These are phyloP conservation scores for Strigomonas oncopelti DNA, from an alignment of 208 protist genomes.

Conservation along the genomic window DNA sequence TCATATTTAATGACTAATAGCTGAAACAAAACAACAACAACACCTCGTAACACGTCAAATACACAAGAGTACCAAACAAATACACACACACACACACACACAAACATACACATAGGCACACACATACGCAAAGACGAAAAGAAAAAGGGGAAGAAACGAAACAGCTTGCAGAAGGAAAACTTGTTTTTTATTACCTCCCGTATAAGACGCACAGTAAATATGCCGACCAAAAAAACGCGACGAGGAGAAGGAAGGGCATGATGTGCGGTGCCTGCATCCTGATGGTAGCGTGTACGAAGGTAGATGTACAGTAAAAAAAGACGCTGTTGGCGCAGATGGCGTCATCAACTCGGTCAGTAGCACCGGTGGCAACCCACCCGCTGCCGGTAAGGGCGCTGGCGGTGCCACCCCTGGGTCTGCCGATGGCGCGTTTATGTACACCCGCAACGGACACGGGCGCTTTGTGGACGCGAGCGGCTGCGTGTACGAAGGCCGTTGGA, in stretches of 20 bases:
- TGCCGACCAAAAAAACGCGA: constrained; percentile 55
- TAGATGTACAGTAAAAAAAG: constrained; percentile 26
- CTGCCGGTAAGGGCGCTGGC: constrained; percentile 12
- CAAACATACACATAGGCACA: no score
- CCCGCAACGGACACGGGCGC: constrained; percentile 21
- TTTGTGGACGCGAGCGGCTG: constrained; percentile 52
- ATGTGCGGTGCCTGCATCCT: constrained; percentile 55
- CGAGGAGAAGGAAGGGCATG: constrained; percentile 51
- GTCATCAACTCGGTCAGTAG: not conserved
- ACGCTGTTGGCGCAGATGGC: constrained; percentile 15
- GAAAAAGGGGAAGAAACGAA: not conserved
- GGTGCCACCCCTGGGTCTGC: not conserved
- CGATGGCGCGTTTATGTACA: not conserved
- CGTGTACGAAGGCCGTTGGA: constrained; percentile 83
- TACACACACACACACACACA: no score
- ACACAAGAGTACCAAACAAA: no score
- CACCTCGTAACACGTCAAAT: no score
- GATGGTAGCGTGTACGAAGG: constrained; percentile 77
- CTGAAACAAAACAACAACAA: no score
- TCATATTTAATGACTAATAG: no score
- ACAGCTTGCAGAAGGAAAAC: not conserved
- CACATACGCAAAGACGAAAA: no score
- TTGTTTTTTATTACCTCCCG: not conserved
- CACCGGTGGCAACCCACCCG: not conserved
- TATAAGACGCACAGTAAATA: constrained; percentile 10